Conservation (phyloP, 2,329 filamentous ascomycete species). For the Botrytis pseudocinerea region DNA sequence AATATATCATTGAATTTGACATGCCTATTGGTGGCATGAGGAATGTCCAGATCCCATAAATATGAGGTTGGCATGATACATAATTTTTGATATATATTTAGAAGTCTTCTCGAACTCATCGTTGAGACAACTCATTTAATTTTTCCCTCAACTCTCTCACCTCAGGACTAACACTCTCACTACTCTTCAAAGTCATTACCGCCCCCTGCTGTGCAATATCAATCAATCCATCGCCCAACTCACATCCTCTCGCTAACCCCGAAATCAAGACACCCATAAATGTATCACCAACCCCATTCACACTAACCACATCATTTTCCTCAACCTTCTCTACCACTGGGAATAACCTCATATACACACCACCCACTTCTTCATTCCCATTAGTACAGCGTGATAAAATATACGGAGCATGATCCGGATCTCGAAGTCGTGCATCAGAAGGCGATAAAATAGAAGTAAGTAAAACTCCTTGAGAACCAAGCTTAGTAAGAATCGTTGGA, state of each 20-base stretch:
- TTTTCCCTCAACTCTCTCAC: neutral
- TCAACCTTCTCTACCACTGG: conserved; percentile 65
- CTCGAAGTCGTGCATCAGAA: conserved; percentile 67
- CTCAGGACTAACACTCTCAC: conserved; percentile 56
- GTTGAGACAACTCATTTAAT: neutral
- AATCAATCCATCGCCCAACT: conserved; percentile 61
- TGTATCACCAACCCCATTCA: conserved; percentile 94
- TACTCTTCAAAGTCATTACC: conserved; percentile 72
- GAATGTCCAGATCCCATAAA: neutral
- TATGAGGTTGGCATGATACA: neutral
- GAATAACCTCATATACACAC: conserved; percentile 74
- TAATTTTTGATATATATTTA: neutral
- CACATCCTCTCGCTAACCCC: conserved; percentile 59
- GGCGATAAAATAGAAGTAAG: conserved; percentile 68
- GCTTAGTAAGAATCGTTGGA: conserved; percentile 79
- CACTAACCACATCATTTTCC: conserved; percentile 75
- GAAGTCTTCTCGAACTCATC: neutral
- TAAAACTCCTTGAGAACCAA: conserved; percentile 64
- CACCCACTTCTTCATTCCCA: conserved; percentile 59
- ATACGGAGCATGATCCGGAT: conserved; percentile 63
- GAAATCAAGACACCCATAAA: conserved; percentile 85
- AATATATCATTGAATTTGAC: neutral
- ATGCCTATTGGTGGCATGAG: neutral
- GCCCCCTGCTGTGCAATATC: conserved; percentile 80
- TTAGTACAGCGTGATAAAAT: conserved; percentile 66